Base-by-base conservation (phyloP, 2,329 filamentous ascomycete species). In the Penicillium sclerotiorum region DNA sequence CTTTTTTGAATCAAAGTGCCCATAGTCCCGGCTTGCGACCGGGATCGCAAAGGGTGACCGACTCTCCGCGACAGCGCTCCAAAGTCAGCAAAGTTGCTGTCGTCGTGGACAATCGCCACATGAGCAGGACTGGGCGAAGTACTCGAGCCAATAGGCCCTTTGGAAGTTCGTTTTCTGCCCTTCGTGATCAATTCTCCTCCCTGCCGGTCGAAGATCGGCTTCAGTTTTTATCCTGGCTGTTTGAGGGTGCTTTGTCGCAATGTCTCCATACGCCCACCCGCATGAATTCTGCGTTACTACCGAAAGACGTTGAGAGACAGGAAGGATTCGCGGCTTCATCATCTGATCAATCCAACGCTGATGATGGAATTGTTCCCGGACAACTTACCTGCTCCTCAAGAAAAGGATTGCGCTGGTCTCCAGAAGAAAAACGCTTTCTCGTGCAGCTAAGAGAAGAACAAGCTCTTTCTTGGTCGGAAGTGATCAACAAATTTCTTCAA, bases 391-490 rank as follows among this genome's bases (percentile, higher is more conserved):
- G 23, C 27, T 25, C 35, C 23, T 47, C 47, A 21, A 54, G 53
- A 43, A 57, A 55, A 36, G 49, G 53, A 21, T 22, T 59, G 37
- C 41, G 28, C 17, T 59, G 46, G 54, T 59, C 43, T 11, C n/a
- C n/a, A 22, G 54, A 59, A 30, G 54, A 59, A 37, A 37, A 18
- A 41, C 36, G 23, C 20, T 23, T 57, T 23, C 25, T 57, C 17
- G 37, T 53, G 39, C 49, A 53, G 18, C 50, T 59, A 8, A 57
- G 47, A 25, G 52, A 53, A 12, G 47, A 57, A 40, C 12, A 57
- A 44, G 47, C 52, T 7, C 56, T 54, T n/a, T 17, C 52, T 35
- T 57, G 52, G 56, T 52, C 55, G 32, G 55, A 59, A 32, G 56
- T 59, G 44, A 40, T 28, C 11, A 47, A 44, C 33, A 49, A 27